Evolutionary conservation across 2,329 filamentous ascomycete species (phyloP), one percentile per base, ranked within the genome.

Genomic region (Penicillium hesseltinei): DNA sequence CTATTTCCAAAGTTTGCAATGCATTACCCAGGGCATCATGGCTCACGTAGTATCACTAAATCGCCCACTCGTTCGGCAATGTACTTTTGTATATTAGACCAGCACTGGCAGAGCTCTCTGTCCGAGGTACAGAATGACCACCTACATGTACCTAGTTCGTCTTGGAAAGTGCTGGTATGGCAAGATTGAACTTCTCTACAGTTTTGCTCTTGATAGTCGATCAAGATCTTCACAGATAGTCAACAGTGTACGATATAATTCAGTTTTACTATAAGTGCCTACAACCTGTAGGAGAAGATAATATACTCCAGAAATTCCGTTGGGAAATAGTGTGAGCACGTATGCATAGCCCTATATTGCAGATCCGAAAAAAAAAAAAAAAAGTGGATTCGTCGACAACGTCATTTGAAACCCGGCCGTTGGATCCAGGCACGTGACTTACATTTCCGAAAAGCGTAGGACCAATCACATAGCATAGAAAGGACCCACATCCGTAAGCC

Each of bases 361-460:
- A 43, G 42, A 44, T 27, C 35, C n/a, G 8, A 10, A n/a, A 33
- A 10, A 10, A n/a, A 33, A 10, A 10, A 29, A 13, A 13, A 27
- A 21, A 31, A 31, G 27, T 21, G n/a, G 27, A 45, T 29, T 15
- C 43, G 43, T 2, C n/a, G 27, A 31, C 27, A 46, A 31, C 27
- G 27, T 21, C 27, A 46, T 33, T 46, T 27, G 43, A 45, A 46
- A 21, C 11, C 27, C n/a, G 4, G 6, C 17, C 43, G 23, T 44
- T n/a, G 23, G 1, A 19, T 4, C 1, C 0, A 1, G 0, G 1
- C 43, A 31, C 27, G 10, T 21, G 43, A 31, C 7, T 7, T 29
- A 11, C 6, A 31, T 6, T 11, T 9, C 43, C 43, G 5, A 21
- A 21, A 9, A 31, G 11, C 43, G 25, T 31, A 45, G 5, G n/a